Evolutionary conservation across 495 filamentous ascomycete species (phyloP), one percentile per base, ranked within the genome.

Genomic region (Pseudoneurospora amorphoporcata): DNA sequence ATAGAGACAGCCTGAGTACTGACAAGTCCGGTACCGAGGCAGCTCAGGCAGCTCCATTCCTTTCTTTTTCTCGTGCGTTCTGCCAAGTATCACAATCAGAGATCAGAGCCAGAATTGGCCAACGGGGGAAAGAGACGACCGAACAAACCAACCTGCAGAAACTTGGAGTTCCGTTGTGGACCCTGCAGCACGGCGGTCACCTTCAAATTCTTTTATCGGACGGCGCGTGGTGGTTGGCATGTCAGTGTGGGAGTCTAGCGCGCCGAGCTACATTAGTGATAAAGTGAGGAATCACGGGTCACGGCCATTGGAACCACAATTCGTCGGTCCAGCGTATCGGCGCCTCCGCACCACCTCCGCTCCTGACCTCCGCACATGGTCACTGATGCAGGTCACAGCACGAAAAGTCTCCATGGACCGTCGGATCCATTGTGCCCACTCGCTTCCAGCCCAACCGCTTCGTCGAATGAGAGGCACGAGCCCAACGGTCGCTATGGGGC

Each of bases 391-490:
- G 72, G 73, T 74, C 72, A 14, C 53, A 65, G 53, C 53, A 65
- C 53, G 53, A 65, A 65, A 65, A 65, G 29, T 35, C 53, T 65
- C 53, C 53, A 65, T 65, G 5, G 53, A 3, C 29, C 12, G 53
- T 77, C 72, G 71, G 58, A 38, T 53, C n/a, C n/a, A n/a, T 75
- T 72, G 73, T 47, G 68, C 69, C 68, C 38, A 41, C 53, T 61
- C 42, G 37, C 37, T 71, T 76, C 69, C 75, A 76, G 74, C 72
- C 69, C 72, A 71, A 45, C 37, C 68, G 41, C 72, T 29, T 73
- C 69, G 71, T 79, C 76, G 78, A 79, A 81, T 79, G 71, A 75
- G 68, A 73, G 35, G 74, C 53, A 68, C 73, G 53, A 76, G 76
- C 78, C 76, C 76, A 77, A 78, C 75, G 53, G 53, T 17, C 53